Conservation (phyloP, 2,329 filamentous ascomycete species). For the Fusarium stilboides region DNA sequence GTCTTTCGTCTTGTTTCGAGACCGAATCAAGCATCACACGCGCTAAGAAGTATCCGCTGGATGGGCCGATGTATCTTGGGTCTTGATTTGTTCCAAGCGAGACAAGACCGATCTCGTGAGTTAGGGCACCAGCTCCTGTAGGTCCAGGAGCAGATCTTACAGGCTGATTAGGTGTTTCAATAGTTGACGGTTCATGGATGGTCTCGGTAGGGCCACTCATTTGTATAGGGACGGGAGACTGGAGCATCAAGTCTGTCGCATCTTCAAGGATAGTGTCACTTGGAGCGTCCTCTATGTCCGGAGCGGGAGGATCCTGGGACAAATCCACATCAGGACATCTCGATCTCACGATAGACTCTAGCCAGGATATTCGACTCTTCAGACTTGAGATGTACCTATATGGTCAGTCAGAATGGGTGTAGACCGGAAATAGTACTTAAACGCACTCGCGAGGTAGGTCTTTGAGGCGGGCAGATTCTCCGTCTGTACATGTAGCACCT, state of each 20-base stretch:
- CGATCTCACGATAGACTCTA: conserved; percentile 61
- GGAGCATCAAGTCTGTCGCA: neutral
- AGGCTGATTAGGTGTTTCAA: conserved; percentile 21
- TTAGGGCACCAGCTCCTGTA: conserved; percentile 49
- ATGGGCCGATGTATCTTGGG: conserved; percentile 68
- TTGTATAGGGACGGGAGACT: conserved; percentile 1
- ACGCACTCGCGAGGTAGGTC: conserved; percentile 61
- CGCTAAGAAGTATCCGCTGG: conserved; percentile 69
- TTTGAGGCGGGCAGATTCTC: conserved; percentile 58
- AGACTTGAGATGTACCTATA: conserved; percentile 54
- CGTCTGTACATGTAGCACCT: conserved; percentile 59
- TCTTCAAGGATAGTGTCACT: conserved; percentile 23
- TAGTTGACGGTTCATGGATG: rapidly evolving
- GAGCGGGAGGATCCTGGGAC: conserved; percentile 37
- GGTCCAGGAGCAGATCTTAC: conserved; percentile 30
- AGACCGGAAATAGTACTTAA: no score
- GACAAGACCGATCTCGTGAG: conserved; percentile 68
- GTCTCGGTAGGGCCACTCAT: neutral
- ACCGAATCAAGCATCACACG: conserved; percentile 62
- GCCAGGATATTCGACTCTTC: conserved; percentile 61
- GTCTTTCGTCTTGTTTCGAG: conserved; percentile 45
- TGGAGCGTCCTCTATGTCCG: conserved; percentile 30
- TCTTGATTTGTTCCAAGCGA: conserved; percentile 64
- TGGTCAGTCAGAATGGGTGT: neutral
- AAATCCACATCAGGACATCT: conserved; percentile 62